Percentiles rank a stretch among this genome's conserved stretches.
Conservation (phyloP, 1,284 basidiomycete species). For the Thelephora terrestris region DNA sequence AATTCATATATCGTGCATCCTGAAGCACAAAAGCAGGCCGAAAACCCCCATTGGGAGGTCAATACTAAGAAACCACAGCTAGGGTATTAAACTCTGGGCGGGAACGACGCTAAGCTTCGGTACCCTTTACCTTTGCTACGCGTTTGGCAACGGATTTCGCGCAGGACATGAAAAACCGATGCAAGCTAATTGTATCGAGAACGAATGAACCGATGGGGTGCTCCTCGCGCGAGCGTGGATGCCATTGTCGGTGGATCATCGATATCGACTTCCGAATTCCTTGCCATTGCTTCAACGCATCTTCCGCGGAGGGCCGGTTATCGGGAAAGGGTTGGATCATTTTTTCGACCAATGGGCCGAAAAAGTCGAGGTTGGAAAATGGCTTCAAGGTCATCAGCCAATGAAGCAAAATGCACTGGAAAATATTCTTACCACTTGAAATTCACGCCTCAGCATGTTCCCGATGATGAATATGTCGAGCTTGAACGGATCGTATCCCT, state of each 20-base stretch:
- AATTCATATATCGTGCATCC: too few relatives aligned
- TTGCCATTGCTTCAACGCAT: slow-evolving; percentile 5
- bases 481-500: slow-evolving; percentile 24
- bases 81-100: too few relatives aligned
- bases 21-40: too few relatives aligned
- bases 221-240: background rate
- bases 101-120: too few relatives aligned
- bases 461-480: slow-evolving; percentile 21
- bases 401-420: background rate
- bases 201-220: too few relatives aligned
- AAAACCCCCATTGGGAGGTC: too few relatives aligned
- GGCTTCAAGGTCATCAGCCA: slow-evolving; percentile 6
- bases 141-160: too few relatives aligned
- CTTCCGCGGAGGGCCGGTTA: slow-evolving; percentile 10
- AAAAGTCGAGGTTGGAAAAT: slow-evolving; percentile 14
- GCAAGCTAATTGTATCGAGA: too few relatives aligned
- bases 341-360: slow-evolving; percentile 12
- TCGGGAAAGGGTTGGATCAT: slow-evolving; percentile 14
- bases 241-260: background rate
- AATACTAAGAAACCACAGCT: too few relatives aligned
- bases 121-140: too few relatives aligned
- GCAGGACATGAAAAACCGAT: too few relatives aligned
- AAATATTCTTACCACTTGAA: slow-evolving; percentile 9
- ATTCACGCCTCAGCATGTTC: slow-evolving; percentile 10
- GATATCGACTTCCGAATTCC: background rate